Evolutionary conservation across 331 rosid genomes (phyloP), one percentile per base, ranked within the genome.

Genomic region (Telfairia occidentalis): DNA sequence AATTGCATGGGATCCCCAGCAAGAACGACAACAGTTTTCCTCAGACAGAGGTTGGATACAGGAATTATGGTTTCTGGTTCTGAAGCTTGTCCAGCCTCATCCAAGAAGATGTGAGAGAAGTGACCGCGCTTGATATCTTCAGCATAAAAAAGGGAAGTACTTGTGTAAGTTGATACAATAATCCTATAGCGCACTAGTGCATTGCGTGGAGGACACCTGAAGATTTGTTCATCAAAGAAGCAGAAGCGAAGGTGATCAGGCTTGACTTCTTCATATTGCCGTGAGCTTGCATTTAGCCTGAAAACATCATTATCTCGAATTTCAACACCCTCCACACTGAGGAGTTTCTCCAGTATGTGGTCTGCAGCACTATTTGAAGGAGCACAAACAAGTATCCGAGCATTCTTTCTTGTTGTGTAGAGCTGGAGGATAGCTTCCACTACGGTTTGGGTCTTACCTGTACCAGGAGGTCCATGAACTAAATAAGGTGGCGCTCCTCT

Each of bases 1-100:
- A 95, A 85, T 75, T 95, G 97, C 92, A 86, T 80, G 2, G 95
- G 97, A 71, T 95, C 97, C 67, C 98, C 98, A 78, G 97, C 98
- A 64, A 95, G 90, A 86, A 95, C 82, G 43, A 95, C 96, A 54
- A 90, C 97, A 34, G 98, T 91, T 3, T 79, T 81, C 86, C 70
- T 79, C 37, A 37, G 65, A 86, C 88, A 87, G 76, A 90, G 86
- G 77, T 82, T 86, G 16, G 97, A 84, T 65, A 95, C 65, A 16
- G 98, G 91, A 73, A 91, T 84, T 90, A 95, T 80, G 71, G 90
- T 88, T 81, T 95, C 97, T 49, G 97, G 96, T 84, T 95, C 96
- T n/a, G 98, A 95, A 77, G 98, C 98, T 80, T 95, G 98, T 82
- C 96, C 96, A 81, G 97, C 93, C 87, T 95, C 98, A 48, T 95